These are phyloP conservation scores for Penicillium ochrochloron DNA, from an alignment of 495 filamentous ascomycete species.

Conservation along the genomic window DNA sequence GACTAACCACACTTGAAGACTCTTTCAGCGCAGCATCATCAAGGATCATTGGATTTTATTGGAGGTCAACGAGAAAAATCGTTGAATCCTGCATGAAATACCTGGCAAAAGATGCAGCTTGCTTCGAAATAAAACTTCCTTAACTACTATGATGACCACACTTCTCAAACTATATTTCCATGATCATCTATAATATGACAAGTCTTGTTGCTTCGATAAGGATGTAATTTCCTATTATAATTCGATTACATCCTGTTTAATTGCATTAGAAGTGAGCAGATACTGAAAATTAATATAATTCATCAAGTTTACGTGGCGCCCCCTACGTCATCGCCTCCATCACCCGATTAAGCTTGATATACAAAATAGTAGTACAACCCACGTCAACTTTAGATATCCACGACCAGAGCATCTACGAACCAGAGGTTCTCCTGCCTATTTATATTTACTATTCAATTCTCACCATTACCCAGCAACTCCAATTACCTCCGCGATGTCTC, in stretches of 20 bases:
- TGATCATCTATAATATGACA: background rate
- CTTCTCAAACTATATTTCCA: background rate
- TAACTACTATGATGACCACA: background rate
- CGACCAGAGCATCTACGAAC: background rate
- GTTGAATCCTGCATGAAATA: background rate
- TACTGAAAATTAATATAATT: constrained; percentile 27
- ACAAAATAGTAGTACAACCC: constrained; percentile 11
- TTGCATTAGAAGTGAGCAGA: background rate
- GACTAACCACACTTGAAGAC: too few species aligned
- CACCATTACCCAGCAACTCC: background rate
- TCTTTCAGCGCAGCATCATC: background rate
- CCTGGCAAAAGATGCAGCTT: background rate
- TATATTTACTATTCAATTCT: background rate
- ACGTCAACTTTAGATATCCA: background rate
- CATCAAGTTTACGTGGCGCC: constrained; percentile 28
- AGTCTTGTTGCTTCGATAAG: background rate
- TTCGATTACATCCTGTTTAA: constrained; percentile 3
- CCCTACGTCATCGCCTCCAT: constrained; percentile 27
- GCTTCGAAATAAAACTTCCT: background rate
- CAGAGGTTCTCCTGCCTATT: background rate
- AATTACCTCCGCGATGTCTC: constrained; percentile 28
- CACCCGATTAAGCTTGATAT: constrained; percentile 18
- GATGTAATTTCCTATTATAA: background rate
- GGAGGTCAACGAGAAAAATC: background rate
- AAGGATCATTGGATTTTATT: background rate